Percentiles rank a stretch among this genome's conserved stretches.
Evolutionary conservation across 2,329 filamentous ascomycete species (phyloP).

Genomic region (Hypoxylon sp.): DNA sequence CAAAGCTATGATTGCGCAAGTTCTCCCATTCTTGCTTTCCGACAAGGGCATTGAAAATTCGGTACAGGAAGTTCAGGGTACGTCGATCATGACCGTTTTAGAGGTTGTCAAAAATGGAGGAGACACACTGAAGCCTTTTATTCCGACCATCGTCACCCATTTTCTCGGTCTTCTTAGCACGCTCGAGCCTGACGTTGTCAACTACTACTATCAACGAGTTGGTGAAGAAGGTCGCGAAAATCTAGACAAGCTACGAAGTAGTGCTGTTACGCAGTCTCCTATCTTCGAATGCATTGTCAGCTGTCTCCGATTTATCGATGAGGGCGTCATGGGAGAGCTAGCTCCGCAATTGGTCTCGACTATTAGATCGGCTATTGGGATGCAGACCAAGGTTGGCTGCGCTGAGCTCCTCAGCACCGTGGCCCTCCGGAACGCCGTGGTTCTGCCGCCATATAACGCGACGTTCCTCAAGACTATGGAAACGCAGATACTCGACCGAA

Average conservation of each 20-base stretch:
- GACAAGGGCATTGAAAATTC: conserved; percentile 88
- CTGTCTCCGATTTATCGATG: conserved; percentile 84
- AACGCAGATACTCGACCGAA: conserved; percentile 86
- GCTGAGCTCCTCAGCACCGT: conserved; percentile 85
- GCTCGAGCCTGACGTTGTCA: conserved; percentile 86
- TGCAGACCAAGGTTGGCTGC: conserved; percentile 94
- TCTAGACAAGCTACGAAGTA: conserved; percentile 86
- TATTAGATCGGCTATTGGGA: conserved; percentile 85
- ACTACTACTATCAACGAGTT: conserved; percentile 91
- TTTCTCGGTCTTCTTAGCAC: conserved; percentile 85
- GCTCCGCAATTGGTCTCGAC: conserved; percentile 76
- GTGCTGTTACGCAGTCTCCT: conserved; percentile 82
- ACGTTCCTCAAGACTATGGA: conserved; percentile 79
- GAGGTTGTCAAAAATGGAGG: conserved; percentile 90
- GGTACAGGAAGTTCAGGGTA: conserved; percentile 84
- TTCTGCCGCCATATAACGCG: conserved; percentile 79
- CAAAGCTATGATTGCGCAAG: conserved; percentile 81
- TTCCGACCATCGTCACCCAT: conserved; percentile 81
- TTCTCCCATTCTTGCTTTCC: conserved; percentile 89
- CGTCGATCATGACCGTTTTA: conserved; percentile 83
- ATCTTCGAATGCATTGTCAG: conserved; percentile 93
- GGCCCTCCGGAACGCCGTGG: conserved; percentile 77
- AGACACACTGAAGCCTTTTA: conserved; percentile 79
- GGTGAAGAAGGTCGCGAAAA: conserved; percentile 87
- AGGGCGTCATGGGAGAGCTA: conserved; percentile 76